Evolutionary conservation across 2,329 filamentous ascomycete species (phyloP), one percentile per base, ranked within the genome.

Genomic region (Hypoxylon sp.): DNA sequence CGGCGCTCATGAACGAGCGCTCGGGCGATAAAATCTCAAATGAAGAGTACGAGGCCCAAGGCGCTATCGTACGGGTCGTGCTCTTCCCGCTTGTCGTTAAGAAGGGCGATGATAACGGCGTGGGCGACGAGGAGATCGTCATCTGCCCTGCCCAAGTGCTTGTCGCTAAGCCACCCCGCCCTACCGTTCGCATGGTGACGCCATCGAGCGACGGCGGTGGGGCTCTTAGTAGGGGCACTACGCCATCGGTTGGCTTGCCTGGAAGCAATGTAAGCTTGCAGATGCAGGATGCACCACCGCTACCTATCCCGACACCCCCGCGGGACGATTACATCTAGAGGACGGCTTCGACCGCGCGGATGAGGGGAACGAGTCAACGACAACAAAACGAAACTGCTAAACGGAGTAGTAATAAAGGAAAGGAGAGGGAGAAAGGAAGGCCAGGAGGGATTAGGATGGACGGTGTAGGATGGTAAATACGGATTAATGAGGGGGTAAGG

Each of bases 61-160:
- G 88, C 43, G 90, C 93, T 25, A 88, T 95, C 17, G 94, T 99
- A 43, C 92, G 96, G 72, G 89, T 97, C 68, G 94, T 99, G 1
- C 87, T 99, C 43, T 99, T 99, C 84, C 97, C 97, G 9, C 86
- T 98, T 1, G 95, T 99, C 17, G 93, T 98, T 74, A 97, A 97
- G 83, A 97, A 96, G 83, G 95, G 94, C 58, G 93, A 97, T 75
- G 95, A 98, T 77, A 84, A 85, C 43, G 96, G 94, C 23, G 87
- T 91, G 58, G 95, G 94, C 60, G 93, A 98, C 60, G 94, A 98
- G 72, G 94, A 98, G 84, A 93, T 97, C 70, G 94, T 98, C 50
- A 93, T 99, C 48, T 97, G 92, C 77, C 95, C 95, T 9, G 96
- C 97, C 5, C 95, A 98, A 80, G 96, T 99, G 36, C 87, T 98